Evolutionary conservation across 1,139 yeast genomes (phyloP).

Genomic region (Arxiozyma telluris): DNA sequence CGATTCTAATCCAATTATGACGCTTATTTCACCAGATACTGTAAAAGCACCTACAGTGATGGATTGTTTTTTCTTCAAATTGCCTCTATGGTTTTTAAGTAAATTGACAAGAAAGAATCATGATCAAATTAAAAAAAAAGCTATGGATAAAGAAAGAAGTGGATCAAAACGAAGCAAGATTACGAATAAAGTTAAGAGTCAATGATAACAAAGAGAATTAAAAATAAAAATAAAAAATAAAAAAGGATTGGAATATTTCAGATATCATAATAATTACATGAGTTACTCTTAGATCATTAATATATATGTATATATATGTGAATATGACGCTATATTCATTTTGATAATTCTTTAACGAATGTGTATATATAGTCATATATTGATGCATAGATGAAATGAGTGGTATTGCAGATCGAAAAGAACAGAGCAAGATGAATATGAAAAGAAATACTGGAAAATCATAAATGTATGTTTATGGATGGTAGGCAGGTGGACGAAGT

Average conservation of each 20-base stretch:
- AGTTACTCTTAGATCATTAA: no score
- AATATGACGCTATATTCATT: no score
- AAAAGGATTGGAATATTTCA: not conserved
- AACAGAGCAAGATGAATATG: not conserved
- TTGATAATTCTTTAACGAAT: not conserved
- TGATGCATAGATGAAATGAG: not conserved
- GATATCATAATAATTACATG: not conserved
- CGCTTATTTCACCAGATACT: constrained; percentile 28
- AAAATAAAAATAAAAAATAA: not conserved
- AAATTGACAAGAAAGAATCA: not conserved
- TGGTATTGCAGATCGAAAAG: not conserved
- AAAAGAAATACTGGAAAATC: not conserved
- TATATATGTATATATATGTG: no score
- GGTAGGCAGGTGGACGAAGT: not conserved
- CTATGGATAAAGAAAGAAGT: not conserved
- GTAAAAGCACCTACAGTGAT: constrained; percentile 39
- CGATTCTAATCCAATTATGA: constrained; percentile 15
- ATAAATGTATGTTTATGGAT: not conserved
- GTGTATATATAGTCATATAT: not conserved
- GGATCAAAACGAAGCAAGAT: not conserved
- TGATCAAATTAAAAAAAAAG: not conserved
- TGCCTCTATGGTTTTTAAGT: constrained; percentile 26
- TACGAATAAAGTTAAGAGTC: not conserved
- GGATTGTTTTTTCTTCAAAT: constrained; percentile 43
- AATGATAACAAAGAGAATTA: no score